Evolutionary conservation across 306 rosid species (phyloP).

Genomic region (Potentilla sterilis): DNA sequence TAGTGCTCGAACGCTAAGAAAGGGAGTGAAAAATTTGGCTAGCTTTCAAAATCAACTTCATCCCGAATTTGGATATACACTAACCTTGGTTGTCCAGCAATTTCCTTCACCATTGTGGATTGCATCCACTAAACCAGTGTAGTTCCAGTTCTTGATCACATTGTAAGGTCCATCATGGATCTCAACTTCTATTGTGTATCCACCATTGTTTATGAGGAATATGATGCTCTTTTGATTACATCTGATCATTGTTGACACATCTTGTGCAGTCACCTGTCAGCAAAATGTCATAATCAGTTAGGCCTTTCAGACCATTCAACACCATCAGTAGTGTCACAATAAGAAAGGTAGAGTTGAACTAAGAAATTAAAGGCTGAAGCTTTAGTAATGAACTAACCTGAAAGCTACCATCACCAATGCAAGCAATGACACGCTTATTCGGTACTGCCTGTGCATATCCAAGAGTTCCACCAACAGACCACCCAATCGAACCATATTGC

Average conservation of each 20-base stretch:
- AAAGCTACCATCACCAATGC: conserved; percentile 59
- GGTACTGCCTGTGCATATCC: conserved; percentile 52
- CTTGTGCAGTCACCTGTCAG: conserved; percentile 44
- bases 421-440: conserved; percentile 42
- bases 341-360: neutral
- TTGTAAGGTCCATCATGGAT: conserved; percentile 54
- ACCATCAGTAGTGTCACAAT: neutral
- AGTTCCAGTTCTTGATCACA: conserved; percentile 58
- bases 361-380: neutral
- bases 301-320: neutral
- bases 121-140: conserved; percentile 44
- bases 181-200: conserved; percentile 53
- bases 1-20: neutral
- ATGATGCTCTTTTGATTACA: conserved; percentile 37
- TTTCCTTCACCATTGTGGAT: conserved; percentile 50
- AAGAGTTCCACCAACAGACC: conserved; percentile 54
- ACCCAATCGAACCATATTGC: conserved; percentile 56
- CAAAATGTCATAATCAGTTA: neutral
- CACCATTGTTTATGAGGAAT: conserved; percentile 50
- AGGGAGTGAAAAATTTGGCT: neutral
- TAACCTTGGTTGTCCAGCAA: conserved; percentile 43
- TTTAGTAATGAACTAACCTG: conserved; percentile 27
- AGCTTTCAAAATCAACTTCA: neutral
- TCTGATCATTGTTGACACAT: conserved; percentile 44
- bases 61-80: neutral